Evolutionary conservation across 2,329 filamentous ascomycete genomes (phyloP).

Genomic region (Drechslerella dactyloides): DNA sequence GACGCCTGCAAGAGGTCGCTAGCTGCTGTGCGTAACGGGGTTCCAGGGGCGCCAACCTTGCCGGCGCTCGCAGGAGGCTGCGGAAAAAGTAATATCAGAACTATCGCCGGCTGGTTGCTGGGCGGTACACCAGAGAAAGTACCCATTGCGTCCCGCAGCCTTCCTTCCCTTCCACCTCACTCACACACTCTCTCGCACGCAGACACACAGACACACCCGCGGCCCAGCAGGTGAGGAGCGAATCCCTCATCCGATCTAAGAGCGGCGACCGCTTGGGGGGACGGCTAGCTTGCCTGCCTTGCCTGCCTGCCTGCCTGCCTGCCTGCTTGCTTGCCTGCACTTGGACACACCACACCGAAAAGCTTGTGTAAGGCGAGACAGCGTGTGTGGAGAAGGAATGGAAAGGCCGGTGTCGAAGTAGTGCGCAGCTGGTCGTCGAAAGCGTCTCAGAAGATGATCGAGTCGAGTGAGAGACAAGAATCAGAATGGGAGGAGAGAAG

Average conservation of each 20-base stretch:
- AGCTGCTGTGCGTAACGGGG: constrained; percentile 4
- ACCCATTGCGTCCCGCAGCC: not conserved
- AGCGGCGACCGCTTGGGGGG: not conserved
- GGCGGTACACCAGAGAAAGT: not conserved
- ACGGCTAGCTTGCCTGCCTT: too few relatives aligned
- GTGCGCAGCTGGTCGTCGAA: not conserved
- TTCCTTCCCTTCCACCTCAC: too few relatives aligned
- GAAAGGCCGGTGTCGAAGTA: not conserved
- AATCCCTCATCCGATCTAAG: constrained; percentile 1
- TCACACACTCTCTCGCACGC: too few relatives aligned
- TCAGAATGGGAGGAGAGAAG: too few relatives aligned
- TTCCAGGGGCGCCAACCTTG: constrained; percentile 14
- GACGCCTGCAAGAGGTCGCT: constrained; percentile 4
- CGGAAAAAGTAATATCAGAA: constrained; percentile 3
- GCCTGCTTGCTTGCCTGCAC: not conserved
- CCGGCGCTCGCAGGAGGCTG: constrained; percentile 4
- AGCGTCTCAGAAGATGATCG: not conserved
- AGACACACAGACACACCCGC: too few relatives aligned
- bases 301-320: too few relatives aligned
- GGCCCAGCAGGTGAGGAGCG: too few relatives aligned
- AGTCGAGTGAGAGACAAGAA: too few relatives aligned
- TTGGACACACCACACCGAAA: not conserved
- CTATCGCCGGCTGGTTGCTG: not conserved
- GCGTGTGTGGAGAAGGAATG: not conserved
- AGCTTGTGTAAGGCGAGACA: constrained; percentile 2